Evolutionary conservation across 345 rosid species (phyloP), one percentile per base, ranked within the genome.

Genomic region (Erodium maritimum): DNA sequence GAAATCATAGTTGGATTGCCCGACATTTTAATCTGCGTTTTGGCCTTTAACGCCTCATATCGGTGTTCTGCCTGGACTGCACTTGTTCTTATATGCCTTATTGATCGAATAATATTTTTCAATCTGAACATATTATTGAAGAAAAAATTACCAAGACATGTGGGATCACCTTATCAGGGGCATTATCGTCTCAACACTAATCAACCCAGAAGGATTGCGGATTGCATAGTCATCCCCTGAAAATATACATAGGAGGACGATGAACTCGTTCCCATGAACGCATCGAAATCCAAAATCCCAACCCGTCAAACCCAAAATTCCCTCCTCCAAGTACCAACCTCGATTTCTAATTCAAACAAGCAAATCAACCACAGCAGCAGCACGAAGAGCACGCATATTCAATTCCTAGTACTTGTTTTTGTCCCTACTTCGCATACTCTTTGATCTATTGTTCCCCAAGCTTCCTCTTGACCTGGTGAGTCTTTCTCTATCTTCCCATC

Each of bases 401-500:
- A 42, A 7, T 42, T 14, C 16, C 11, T 42, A 9, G 14, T 42
- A 42, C 11, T 42, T 3, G 14, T 42, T 42, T 3, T 42, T 42
- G 17, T 14, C 48, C 12, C 48, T 7, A 16, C 48, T 42, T 42
- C 48, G 2, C 48, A 42, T 13, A 51, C 20, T 19, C 54, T 51
- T 20, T 17, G 54, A 51, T 19, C 52, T 23, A 4, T 23, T 14
- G n/a, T 21, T 54, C 42, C 21, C 10, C 37, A 29, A 29, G 22
- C 1, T 37, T 54, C 50, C 46, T 17, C 54, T 37, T n/a, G 17
- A 59, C 48, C n/a, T 16, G 62, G 62, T 61, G 21, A 53, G 57
- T 18, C 3, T 51, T 51, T 19, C 14, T 2, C 21, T 24, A 7
- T 8, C 34, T 19, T 52, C 57, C 17, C n/a, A 20, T 24, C 46